Percentiles rank a stretch among this genome's conserved stretches.
Conservation (phyloP, 2,329 filamentous ascomycete species). For the Apiospora marii region DNA sequence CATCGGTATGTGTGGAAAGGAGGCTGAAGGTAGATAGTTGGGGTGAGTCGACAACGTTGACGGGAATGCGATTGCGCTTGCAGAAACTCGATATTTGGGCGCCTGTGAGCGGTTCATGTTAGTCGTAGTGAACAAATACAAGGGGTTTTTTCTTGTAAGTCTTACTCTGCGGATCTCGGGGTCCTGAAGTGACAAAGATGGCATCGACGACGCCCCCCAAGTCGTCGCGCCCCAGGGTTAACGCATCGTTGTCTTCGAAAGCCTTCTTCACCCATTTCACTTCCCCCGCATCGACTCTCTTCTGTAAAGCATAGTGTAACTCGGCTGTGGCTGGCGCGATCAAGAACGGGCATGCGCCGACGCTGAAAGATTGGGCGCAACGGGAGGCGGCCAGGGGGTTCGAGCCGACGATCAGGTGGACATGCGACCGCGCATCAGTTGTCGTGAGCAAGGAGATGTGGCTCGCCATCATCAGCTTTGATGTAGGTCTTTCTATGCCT, state of each 20-base stretch:
- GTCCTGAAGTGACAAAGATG: conserved; percentile 80
- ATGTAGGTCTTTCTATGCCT: not conserved
- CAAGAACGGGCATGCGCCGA: conserved; percentile 82
- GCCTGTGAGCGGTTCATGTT: conserved; percentile 48
- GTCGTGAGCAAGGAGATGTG: conserved; percentile 72
- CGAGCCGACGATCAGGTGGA: conserved; percentile 87
- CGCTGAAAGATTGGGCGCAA: conserved; percentile 79
- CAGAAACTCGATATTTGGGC: conserved; percentile 78
- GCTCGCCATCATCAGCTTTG: conserved; percentile 31
- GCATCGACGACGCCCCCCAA: conserved; percentile 83
- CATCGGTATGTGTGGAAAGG: conserved; percentile 87
- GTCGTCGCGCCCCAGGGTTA: conserved; percentile 79
- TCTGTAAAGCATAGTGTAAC: conserved; percentile 64
- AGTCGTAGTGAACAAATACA: not conserved
- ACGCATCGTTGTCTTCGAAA: conserved; percentile 77
- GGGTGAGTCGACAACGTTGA: conserved; percentile 91
- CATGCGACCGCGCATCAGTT: conserved; percentile 71
- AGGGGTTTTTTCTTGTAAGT: not conserved
- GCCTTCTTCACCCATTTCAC: conserved; percentile 70
- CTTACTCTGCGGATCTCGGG: conserved; percentile 53
- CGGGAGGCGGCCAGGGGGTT: conserved; percentile 88
- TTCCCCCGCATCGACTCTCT: conserved; percentile 70
- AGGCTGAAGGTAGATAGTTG: conserved; percentile 89
- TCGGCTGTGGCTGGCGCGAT: conserved; percentile 73
- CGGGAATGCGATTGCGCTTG: conserved; percentile 80